phyloP scores from a whole-genome alignment of 805 yeast species.

The Candida ipomoeae region DNA sequence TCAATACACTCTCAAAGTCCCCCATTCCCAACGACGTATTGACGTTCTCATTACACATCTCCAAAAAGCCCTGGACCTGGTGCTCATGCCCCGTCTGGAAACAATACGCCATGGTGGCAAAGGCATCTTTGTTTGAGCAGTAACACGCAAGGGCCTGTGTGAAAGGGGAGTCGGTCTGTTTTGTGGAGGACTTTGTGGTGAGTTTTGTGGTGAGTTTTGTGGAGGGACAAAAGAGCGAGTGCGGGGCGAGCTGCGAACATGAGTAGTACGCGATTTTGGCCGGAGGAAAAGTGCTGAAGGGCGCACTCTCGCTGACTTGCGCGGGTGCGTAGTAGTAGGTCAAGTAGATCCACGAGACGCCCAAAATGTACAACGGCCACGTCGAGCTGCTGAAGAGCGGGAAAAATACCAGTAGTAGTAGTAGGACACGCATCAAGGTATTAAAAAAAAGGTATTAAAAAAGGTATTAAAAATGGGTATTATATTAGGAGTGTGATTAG shows the following conservation, averaged over 20 bases:
- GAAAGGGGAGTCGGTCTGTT: no score
- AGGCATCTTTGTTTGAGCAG: slow-evolving; percentile 29
- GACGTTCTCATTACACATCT: slow-evolving; percentile 22
- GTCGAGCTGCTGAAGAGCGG: not conserved
- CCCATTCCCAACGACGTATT: slow-evolving; percentile 20
- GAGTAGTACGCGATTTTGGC: slow-evolving; percentile 28
- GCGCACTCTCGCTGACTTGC: slow-evolving; percentile 26
- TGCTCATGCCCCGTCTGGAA: slow-evolving; percentile 23
- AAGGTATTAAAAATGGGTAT: no score
- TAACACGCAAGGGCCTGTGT: slow-evolving; percentile 1
- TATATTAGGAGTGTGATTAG: no score
- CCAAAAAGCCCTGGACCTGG: slow-evolving; percentile 23
- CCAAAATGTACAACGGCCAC: slow-evolving; percentile 2
- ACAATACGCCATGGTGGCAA: slow-evolving; percentile 38
- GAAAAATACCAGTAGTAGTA: not conserved
- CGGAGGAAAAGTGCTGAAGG: slow-evolving; percentile 27
- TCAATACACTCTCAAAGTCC: slow-evolving; percentile 20
- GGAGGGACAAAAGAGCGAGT: no score
- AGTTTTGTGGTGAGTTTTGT: no score
- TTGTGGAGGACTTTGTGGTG: no score
- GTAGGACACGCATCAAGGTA: not conserved
- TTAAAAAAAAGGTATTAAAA: no score
- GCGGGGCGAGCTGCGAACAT: slow-evolving; percentile 23
- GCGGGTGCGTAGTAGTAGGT: slow-evolving; percentile 47
- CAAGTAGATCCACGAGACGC: slow-evolving; percentile 14